Percentiles rank a stretch among this genome's conserved stretches.
Conservation (phyloP, 2,329 filamentous ascomycete genomes). For the Drechslera avenae region DNA sequence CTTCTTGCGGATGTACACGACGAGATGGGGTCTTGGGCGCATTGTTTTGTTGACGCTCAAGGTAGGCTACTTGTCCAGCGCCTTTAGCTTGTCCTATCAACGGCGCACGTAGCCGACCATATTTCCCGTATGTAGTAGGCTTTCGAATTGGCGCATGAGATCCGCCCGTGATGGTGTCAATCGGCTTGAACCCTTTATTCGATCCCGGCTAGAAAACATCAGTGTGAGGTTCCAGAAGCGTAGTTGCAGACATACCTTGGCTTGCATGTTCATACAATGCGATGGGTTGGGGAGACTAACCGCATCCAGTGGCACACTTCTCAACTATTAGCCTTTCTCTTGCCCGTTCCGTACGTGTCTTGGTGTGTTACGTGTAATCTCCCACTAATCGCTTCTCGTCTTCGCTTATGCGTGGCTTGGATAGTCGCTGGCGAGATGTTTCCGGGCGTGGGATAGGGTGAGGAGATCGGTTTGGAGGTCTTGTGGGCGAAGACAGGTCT, state of each 20-base stretch:
- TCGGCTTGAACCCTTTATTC: slow-evolving; percentile 14
- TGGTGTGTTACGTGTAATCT: slow-evolving; percentile 20
- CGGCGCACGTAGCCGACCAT: slow-evolving; percentile 1
- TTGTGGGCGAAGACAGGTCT: slow-evolving; percentile 21
- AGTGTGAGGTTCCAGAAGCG: slow-evolving; percentile 2
- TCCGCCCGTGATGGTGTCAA: slow-evolving; percentile 17
- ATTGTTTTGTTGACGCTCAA: slow-evolving; percentile 1
- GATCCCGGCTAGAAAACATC: slow-evolving; percentile 22
- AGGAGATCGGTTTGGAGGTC: not conserved
- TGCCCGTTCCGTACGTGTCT: not conserved
- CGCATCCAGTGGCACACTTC: slow-evolving; percentile 26
- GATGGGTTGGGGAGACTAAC: slow-evolving; percentile 21
- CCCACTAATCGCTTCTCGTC: slow-evolving; percentile 24
- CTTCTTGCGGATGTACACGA: not conserved
- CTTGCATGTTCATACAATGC: slow-evolving; percentile 11
- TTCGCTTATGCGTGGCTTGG: slow-evolving; percentile 7
- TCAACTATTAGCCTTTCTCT: slow-evolving; percentile 13
- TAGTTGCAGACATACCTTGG: slow-evolving; percentile 8
- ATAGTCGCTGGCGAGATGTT: not conserved
- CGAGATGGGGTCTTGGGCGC: slow-evolving; percentile 1
- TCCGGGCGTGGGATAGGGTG: not conserved
- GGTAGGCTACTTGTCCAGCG: slow-evolving; percentile 11
- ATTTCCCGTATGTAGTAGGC: slow-evolving; percentile 21
- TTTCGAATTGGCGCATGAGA: slow-evolving; percentile 2
- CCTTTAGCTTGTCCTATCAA: slow-evolving; percentile 15